These are phyloP conservation scores for Lathyrus aphaca DNA, from an alignment of 306 rosid species.

Conservation along the genomic window DNA sequence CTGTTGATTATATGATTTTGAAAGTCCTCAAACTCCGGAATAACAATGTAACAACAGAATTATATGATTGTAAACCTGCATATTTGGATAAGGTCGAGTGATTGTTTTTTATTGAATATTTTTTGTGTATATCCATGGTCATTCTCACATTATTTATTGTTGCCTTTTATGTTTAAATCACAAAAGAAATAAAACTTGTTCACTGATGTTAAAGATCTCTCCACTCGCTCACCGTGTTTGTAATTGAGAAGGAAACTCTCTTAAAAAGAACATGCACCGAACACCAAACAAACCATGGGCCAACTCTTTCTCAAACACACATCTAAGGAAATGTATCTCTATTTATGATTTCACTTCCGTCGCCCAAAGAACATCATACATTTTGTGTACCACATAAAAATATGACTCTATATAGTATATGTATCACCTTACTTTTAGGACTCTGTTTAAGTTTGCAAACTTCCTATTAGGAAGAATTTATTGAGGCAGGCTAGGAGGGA, in stretches of 20 bases:
- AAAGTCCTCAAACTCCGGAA: conserved; percentile 7
- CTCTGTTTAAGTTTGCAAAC: not conserved
- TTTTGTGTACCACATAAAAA: not conserved
- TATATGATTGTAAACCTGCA: conserved; percentile 3
- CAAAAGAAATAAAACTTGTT: not conserved
- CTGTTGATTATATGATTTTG: not conserved
- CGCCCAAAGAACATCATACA: not conserved
- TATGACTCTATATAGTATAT: conserved; percentile 25
- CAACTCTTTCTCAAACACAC: not conserved
- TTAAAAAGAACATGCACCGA: not conserved
- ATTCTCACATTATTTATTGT: conserved; percentile 4
- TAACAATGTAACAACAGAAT: not conserved
- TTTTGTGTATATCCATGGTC: not conserved
- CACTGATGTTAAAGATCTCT: not conserved
- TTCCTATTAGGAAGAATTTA: not conserved
- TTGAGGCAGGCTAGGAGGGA: not conserved
- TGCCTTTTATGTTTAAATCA: not conserved
- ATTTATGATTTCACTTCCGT: not conserved
- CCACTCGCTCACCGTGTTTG: not conserved
- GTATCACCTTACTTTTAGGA: conserved; percentile 11
- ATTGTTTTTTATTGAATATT: not conserved
- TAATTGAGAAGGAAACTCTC: not conserved
- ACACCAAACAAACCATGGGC: not conserved
- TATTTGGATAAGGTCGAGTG: conserved; percentile 6
- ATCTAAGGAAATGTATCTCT: conserved; percentile 10